A percentile compares a stretch with the other conserved stretches of the same genome.
These are phyloP conservation scores for Penicillium sp. DNA, from an alignment of 2,329 filamentous ascomycete genomes.

Conservation along the genomic window DNA sequence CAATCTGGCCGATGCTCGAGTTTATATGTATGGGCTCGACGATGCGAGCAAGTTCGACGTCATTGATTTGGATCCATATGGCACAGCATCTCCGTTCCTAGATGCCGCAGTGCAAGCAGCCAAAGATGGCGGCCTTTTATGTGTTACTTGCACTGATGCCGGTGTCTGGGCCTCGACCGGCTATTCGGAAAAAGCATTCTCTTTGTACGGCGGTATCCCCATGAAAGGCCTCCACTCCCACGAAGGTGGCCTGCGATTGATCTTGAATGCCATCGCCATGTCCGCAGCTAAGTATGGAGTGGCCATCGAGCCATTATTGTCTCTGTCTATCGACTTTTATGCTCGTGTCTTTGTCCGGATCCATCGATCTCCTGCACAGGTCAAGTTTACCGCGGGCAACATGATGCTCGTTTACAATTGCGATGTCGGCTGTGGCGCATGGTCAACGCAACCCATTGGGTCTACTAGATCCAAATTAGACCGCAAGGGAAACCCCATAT, in stretches of 20 bases:
- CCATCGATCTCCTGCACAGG: slow-evolving; percentile 66
- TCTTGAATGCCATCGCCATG: slow-evolving; percentile 71
- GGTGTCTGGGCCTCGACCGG: slow-evolving; percentile 89
- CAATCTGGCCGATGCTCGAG: slow-evolving; percentile 72
- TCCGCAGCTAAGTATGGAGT: slow-evolving; percentile 78
- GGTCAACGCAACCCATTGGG: slow-evolving; percentile 71
- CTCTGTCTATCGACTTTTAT: slow-evolving; percentile 93
- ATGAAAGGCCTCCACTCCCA: slow-evolving; percentile 78
- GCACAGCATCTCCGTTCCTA: slow-evolving; percentile 83
- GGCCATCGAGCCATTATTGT: slow-evolving; percentile 80
- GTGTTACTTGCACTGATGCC: slow-evolving; percentile 92
- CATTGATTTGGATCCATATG: slow-evolving; percentile 93
- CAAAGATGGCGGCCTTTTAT: slow-evolving; percentile 79
- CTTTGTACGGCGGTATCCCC: slow-evolving; percentile 84
- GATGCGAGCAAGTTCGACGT: slow-evolving; percentile 65
- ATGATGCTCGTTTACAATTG: slow-evolving; percentile 91
- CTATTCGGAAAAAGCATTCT: slow-evolving; percentile 87
- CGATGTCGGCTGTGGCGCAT: slow-evolving; percentile 82
- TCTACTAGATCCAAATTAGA: slow-evolving; percentile 58
- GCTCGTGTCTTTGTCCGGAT: slow-evolving; percentile 79
- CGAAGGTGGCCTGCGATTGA: slow-evolving; percentile 77
- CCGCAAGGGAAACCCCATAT: slow-evolving; percentile 63
- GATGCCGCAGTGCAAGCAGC: slow-evolving; percentile 83
- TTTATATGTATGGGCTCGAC: slow-evolving; percentile 71
- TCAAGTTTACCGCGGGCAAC: slow-evolving; percentile 83